These are phyloP conservation scores for Beta corolliflora DNA, from an alignment of 179 eudicot genomes.

Conservation along the genomic window DNA sequence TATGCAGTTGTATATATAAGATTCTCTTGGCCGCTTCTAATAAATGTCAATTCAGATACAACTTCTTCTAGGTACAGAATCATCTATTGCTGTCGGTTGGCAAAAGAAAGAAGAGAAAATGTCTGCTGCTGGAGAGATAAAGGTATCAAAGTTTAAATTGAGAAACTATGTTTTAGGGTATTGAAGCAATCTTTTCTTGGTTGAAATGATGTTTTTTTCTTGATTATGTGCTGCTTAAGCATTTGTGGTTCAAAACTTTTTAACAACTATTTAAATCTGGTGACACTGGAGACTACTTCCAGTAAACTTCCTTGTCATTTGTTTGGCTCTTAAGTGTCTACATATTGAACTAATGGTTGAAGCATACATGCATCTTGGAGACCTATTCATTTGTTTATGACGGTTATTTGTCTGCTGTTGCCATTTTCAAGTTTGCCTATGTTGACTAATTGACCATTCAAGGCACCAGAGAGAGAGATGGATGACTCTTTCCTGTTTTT, in stretches of 20 bases:
- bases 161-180: neutral
- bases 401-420: neutral
- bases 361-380: neutral
- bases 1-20: neutral
- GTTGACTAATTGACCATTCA: too few relatives aligned
- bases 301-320: neutral
- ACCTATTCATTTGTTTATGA: neutral
- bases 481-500: too few relatives aligned
- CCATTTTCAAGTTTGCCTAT: neutral
- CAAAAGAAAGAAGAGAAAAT: constrained; percentile 81
- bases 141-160: constrained; percentile 45
- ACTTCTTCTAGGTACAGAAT: constrained; percentile 73
- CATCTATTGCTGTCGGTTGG: constrained; percentile 90
- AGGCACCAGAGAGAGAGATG: too few relatives aligned
- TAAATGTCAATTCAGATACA: constrained; percentile 60
- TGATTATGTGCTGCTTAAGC: neutral
- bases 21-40: constrained; percentile 15
- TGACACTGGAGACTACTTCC: neutral
- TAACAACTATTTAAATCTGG: neutral
- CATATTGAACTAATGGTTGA: neutral
- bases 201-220: neutral
- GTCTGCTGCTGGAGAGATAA: constrained; percentile 86
- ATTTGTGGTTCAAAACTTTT: neutral
- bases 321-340: neutral
- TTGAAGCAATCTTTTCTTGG: neutral